A percentile compares a stretch with the other conserved stretches of the same genome.
These are phyloP conservation scores for Exophiala lecanii-corni DNA, from an alignment of 2,329 filamentous ascomycete genomes.

Conservation along the genomic window DNA sequence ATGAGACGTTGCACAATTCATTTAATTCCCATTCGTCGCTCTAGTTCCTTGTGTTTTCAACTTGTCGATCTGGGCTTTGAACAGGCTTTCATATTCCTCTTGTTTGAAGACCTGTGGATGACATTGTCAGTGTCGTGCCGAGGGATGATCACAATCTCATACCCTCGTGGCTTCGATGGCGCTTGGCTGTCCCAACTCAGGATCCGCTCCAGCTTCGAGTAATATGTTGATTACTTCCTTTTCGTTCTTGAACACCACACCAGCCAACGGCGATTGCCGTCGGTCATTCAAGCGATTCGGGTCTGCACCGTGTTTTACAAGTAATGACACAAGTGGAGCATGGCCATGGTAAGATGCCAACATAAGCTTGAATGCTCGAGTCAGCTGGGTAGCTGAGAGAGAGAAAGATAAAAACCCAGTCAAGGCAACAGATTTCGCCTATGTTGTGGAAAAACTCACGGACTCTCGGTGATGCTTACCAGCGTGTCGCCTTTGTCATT, in stretches of 20 bases:
- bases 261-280: slow-evolving; percentile 65
- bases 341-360: slow-evolving; percentile 67
- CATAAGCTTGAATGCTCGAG: slow-evolving; percentile 53
- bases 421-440: no score
- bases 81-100: slow-evolving; percentile 23
- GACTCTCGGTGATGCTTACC: not conserved
- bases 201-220: slow-evolving; percentile 33
- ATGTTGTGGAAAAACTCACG: no score
- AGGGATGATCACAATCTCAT: no score
- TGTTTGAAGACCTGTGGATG: slow-evolving; percentile 23
- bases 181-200: slow-evolving; percentile 24
- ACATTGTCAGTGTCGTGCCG: no score
- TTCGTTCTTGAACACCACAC: slow-evolving; percentile 69
- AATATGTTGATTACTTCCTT: slow-evolving; percentile 57
- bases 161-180: slow-evolving; percentile 24
- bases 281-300: slow-evolving; percentile 64
- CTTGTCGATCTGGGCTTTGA: slow-evolving; percentile 23
- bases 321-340: slow-evolving; percentile 53
- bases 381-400: slow-evolving; percentile 1
- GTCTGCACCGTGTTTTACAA: slow-evolving; percentile 61
- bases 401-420: slow-evolving; percentile 1
- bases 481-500: slow-evolving; percentile 71
- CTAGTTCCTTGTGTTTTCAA: slow-evolving; percentile 10
- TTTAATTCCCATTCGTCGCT: slow-evolving; percentile 12
- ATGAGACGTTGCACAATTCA: not conserved